These are phyloP conservation scores for Polyrhizophydium stewartii DNA, from an alignment of 371 early-diverging fungal species.

Conservation along the genomic window DNA sequence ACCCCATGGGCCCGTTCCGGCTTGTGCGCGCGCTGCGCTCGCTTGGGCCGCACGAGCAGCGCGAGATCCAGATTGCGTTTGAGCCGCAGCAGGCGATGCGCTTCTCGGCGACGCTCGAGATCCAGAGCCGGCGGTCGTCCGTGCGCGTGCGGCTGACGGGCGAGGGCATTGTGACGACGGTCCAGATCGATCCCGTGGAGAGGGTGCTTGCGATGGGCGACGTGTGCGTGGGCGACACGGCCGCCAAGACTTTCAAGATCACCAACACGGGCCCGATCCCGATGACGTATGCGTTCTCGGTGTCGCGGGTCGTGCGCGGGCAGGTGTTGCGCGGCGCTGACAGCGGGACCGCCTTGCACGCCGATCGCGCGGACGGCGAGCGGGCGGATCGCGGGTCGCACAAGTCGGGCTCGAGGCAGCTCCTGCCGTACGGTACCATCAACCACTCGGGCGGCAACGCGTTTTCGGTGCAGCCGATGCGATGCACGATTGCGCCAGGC, in stretches of 20 bases:
- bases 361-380: too few species aligned
- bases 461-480: constrained; percentile 7
- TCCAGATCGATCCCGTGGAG: constrained; percentile 17
- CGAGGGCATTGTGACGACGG: constrained; percentile 18
- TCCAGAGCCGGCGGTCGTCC: constrained; percentile 4
- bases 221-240: constrained; percentile 23
- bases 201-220: constrained; percentile 16
- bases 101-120: constrained; percentile 8
- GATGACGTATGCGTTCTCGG: background rate
- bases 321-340: background rate
- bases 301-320: background rate
- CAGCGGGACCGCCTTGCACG: too few species aligned
- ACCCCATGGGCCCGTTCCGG: constrained; percentile 17
- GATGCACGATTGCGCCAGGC: constrained; percentile 11
- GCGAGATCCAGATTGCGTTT: constrained; percentile 15
- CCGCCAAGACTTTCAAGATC: constrained; percentile 18
- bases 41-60: constrained; percentile 4
- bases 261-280: constrained; percentile 9
- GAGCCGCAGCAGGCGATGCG: constrained; percentile 8
- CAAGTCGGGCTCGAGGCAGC: too few species aligned
- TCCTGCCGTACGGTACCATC: background rate
- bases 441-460: constrained; percentile 5
- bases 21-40: constrained; percentile 9
- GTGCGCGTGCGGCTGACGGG: constrained; percentile 14
- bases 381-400: too few species aligned